A percentile compares a stretch with the other conserved stretches of the same genome.
phyloP scores from a whole-genome alignment of 345 rosid genomes.

The Turritis glabra region DNA sequence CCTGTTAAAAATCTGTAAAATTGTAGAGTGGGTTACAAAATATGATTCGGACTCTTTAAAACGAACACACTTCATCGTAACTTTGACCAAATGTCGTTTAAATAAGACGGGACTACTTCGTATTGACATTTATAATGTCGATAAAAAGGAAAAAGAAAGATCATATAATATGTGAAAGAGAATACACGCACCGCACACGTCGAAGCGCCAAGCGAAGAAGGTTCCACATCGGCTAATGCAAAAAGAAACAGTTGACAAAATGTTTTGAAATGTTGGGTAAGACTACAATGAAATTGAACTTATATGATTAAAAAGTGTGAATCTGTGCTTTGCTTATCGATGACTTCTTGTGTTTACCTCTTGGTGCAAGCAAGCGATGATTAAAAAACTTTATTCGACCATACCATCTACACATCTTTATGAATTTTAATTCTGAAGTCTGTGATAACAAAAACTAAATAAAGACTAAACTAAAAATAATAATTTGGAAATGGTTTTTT shows the following conservation, averaged over 20 bases:
- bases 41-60: no score
- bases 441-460: neutral
- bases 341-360: constrained; percentile 6
- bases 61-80: no score
- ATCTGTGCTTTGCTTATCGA: constrained; percentile 32
- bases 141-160: neutral
- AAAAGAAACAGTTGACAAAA: neutral
- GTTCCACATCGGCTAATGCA: constrained; percentile 1
- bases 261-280: neutral
- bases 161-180: neutral
- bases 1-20: neutral
- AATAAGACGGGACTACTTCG: no score
- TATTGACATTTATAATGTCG: neutral
- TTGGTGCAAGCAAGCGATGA: constrained; percentile 14
- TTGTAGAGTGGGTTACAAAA: no score
- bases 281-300: neutral
- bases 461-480: neutral
- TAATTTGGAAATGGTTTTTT: neutral
- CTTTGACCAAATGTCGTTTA: no score
- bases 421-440: neutral
- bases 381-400: neutral
- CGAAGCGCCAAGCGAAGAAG: constrained; percentile 28
- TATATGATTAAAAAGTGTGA: neutral
- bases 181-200: constrained; percentile 17
- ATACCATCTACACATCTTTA: neutral